Conservation (phyloP, 257 asterid species). For the Capsicum rhomboideum region DNA sequence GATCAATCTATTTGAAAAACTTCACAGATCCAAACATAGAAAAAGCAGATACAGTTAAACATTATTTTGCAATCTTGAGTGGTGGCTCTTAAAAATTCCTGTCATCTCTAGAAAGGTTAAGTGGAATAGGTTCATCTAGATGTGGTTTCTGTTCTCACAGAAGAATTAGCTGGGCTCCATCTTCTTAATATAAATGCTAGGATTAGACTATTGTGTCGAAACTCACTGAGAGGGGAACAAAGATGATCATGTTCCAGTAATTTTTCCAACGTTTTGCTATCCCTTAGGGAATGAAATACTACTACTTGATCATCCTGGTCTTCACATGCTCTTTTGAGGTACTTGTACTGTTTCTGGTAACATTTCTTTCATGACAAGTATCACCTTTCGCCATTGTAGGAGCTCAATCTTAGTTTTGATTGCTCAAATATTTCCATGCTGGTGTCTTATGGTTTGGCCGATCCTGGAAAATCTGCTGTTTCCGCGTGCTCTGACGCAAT, state of each 20-base stretch:
- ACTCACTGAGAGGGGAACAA: neutral
- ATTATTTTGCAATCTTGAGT: neutral
- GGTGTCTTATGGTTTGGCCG: conserved; percentile 67
- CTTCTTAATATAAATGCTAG: neutral
- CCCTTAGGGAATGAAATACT: neutral
- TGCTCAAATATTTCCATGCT: conserved; percentile 33
- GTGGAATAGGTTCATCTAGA: neutral
- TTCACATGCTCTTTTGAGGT: neutral
- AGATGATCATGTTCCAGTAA: neutral
- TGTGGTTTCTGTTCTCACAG: neutral
- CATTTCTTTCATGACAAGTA: neutral
- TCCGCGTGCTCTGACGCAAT: conserved; percentile 28
- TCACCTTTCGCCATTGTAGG: conserved; percentile 33
- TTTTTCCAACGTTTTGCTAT: neutral
- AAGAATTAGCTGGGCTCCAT: neutral
- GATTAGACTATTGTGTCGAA: neutral
- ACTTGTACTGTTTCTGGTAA: neutral
- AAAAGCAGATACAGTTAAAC: neutral
- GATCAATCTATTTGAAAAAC: neutral
- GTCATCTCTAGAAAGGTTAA: neutral
- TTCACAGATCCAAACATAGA: neutral
- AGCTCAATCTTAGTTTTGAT: conserved; percentile 26
- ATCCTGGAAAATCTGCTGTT: conserved; percentile 34
- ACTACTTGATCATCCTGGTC: neutral
- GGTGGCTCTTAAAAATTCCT: neutral